Conservation (phyloP, 345 rosid genomes). For the Populus tremula region DNA sequence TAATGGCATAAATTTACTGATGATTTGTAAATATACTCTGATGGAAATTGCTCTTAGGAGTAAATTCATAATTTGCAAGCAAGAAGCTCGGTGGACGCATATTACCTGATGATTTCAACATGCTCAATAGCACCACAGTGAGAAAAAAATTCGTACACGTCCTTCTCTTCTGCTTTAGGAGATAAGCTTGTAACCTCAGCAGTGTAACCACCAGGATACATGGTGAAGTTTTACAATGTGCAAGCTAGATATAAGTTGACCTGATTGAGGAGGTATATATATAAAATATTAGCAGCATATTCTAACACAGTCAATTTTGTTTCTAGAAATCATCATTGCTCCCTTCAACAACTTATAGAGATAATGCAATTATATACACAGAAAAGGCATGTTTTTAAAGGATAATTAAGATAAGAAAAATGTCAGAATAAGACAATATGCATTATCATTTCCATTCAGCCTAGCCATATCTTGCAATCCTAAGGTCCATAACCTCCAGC, state of each 20-base stretch:
- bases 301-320: background rate
- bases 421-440: slow-evolving; percentile 20
- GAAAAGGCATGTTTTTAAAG: slow-evolving; percentile 17
- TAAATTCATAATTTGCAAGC: background rate
- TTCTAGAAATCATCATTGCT: slow-evolving; percentile 10
- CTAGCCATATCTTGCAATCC: slow-evolving; percentile 16
- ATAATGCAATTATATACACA: slow-evolving; percentile 1
- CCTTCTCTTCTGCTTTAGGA: slow-evolving; percentile 63
- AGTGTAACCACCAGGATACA: slow-evolving; percentile 71
- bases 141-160: slow-evolving; percentile 62
- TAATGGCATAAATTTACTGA: background rate
- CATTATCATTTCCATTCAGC: slow-evolving; percentile 25
- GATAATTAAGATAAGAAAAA: slow-evolving; percentile 15
- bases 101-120: slow-evolving; percentile 72
- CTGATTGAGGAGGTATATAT: background rate
- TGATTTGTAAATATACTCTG: background rate
- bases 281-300: slow-evolving; percentile 14
- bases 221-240: slow-evolving; percentile 19
- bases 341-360: slow-evolving; percentile 17
- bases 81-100: background rate
- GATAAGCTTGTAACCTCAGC: slow-evolving; percentile 78
- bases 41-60: background rate
- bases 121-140: slow-evolving; percentile 68
- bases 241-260: slow-evolving; percentile 5
- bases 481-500: slow-evolving; percentile 16